Evolutionary conservation across 1,284 basidiomycete genomes (phyloP), one percentile per base, ranked within the genome.

Genomic region (Ceratobasidium sp.): DNA sequence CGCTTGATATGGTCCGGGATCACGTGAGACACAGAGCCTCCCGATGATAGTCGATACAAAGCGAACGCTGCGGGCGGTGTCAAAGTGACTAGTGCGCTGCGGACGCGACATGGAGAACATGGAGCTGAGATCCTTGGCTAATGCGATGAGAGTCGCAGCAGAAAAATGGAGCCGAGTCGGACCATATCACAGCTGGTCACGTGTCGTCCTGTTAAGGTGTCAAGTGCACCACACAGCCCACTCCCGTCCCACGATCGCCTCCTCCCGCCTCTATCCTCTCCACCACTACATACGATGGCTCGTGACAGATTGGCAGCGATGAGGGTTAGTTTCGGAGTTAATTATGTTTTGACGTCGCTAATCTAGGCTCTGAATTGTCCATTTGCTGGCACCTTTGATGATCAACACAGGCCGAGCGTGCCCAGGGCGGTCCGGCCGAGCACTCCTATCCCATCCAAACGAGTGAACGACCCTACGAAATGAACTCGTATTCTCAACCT

Each of bases 291-390:
- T 43, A 52, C 32, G 1, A 71, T 71, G 67, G 57, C 67, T 14
- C 60, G 60, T 16, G 67, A 71, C 39, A 58, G 67, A 59, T 52
- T 71, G 67, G 67, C 67, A 71, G 67, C 67, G 34, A 59, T 46
- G 43, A 46, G 67, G 67, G 67, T 71, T 28, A 71, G 67, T 45
- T 14, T 23, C 10, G 28, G 2, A 18, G 12, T 18, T 28, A 71
- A 58, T 12, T 52, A 26, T 32, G 39, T 14, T 23, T 3, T 8
- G 45, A 28, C 16, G 18, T 26, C 14, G 55, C 43, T 58, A 71
- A 60, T 50, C n/a, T 26, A 43, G 2, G 28, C 30, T 57, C n/a
- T 39, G 28, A 16, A 9, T 58, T 60, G 45, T 45, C 32, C 28
- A n/a, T 60, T 71, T 50, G 67, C 67, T 71, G 67, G 67, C 67